These are phyloP conservation scores for Botryococcus braunii DNA, from an alignment of 163 green algal species.

Conservation along the genomic window DNA sequence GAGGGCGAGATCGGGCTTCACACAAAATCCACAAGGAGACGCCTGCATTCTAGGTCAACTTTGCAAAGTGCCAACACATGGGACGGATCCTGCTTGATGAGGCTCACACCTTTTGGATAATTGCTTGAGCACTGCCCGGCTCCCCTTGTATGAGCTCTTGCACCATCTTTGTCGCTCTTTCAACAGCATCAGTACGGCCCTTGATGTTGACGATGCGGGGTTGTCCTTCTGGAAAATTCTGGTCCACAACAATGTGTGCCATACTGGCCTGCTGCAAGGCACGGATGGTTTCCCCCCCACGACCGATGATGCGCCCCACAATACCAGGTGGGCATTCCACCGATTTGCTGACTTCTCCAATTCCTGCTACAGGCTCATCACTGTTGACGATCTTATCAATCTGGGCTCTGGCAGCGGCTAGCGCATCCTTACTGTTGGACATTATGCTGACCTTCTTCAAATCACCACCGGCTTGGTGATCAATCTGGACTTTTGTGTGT, in stretches of 20 bases:
- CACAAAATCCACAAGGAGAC: no score
- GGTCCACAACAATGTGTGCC: conserved; percentile 35
- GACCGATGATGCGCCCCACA: conserved; percentile 91
- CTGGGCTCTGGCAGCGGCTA: conserved; percentile 39
- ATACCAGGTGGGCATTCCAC: conserved; percentile 72
- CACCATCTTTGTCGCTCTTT: conserved; percentile 60
- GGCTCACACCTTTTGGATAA: conserved; percentile 75
- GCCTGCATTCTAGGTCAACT: no score
- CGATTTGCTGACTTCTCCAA: conserved; percentile 40
- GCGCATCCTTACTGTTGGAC: conserved; percentile 33
- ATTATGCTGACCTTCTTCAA: conserved; percentile 70
- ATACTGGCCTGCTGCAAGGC: conserved; percentile 79
- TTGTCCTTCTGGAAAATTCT: conserved; percentile 60
- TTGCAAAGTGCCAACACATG: background rate
- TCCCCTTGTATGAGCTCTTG: conserved; percentile 78
- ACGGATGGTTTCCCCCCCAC: conserved; percentile 93
- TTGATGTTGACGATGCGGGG: conserved; percentile 68
- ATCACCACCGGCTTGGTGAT: conserved; percentile 57
- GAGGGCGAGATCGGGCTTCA: no score
- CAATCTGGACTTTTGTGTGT: conserved; percentile 52
- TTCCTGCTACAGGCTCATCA: conserved; percentile 6
- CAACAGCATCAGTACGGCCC: conserved; percentile 55
- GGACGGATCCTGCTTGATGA: background rate
- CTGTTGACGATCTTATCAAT: conserved; percentile 1
- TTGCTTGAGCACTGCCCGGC: conserved; percentile 53